Base-by-base conservation (phyloP, 768 basidiomycete species). In the Astraeus odoratus region DNA sequence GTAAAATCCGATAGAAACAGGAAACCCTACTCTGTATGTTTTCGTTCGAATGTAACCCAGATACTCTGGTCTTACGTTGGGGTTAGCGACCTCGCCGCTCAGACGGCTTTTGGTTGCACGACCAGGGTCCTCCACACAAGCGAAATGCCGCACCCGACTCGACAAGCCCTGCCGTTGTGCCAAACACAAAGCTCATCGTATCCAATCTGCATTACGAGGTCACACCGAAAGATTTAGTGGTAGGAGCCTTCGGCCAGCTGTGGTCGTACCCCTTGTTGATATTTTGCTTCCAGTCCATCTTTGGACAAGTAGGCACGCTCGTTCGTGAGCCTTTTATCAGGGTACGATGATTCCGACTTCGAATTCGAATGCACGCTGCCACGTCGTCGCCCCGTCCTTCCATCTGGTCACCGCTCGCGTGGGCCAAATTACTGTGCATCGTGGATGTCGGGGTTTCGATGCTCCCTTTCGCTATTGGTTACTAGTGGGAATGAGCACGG, bases 141-240 rank as follows among this genome's bases (percentile, higher is more conserved):
- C 53, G 54, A 42, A 64, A 59, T 54, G 51, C 52, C 29, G 47
- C 49, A 18, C 59, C 56, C 46, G 34, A 56, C 19, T 44, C 53
- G 23, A 47, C 56, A 16, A 51, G 60, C 16, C 46, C 44, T 9
- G 16, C 54, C 3, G 59, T 70, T 20, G n/a, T n/a, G n/a, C 56
- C 67, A 3, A 74, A 71, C 51, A 66, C 76, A 43, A 80, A 80
- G 59, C 77, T 94, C 52, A 62, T 86, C 51, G 84, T 95, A 53
- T 80, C 86, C 57, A 91, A 91, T 63, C 57, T 96, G 52, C 93
- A 96, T 68, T 96, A 95, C 54, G 92, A 95, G 57, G 78, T 96
- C 34, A 86, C 83, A 44, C 78, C 86, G 58, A 83, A 84, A 72
- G 92, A 95, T 69, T 73, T 95, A 39, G 83, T 74, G 67, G 93